phyloP scores from a whole-genome alignment of 176 grass and related monocot species.

The Oryza nivara region DNA sequence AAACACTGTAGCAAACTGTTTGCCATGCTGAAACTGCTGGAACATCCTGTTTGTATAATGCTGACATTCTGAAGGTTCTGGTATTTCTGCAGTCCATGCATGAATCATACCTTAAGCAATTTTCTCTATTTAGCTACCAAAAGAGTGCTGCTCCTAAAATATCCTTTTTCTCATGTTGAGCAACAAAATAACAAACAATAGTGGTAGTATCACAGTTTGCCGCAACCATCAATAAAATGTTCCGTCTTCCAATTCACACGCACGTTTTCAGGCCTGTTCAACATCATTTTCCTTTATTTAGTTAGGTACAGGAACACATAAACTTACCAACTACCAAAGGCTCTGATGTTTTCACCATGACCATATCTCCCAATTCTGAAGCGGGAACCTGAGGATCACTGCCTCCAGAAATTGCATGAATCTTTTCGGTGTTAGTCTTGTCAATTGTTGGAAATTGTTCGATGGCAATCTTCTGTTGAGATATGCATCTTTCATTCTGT shows the following conservation, averaged over 20 bases:
- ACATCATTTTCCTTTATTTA: conserved; percentile 6
- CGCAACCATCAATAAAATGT: background rate
- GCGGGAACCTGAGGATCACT: background rate
- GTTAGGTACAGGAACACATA: conserved; percentile 22
- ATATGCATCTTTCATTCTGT: conserved; percentile 27
- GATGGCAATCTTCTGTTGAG: background rate
- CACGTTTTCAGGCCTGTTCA: conserved; percentile 12
- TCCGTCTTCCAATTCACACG: background rate
- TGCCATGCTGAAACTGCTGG: conserved; percentile 28
- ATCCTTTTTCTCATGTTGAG: conserved; percentile 2
- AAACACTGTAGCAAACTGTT: conserved; percentile 17
- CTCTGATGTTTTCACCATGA: background rate
- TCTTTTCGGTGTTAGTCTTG: background rate
- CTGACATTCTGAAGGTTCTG: conserved; percentile 15
- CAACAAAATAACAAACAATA: conserved; percentile 5
- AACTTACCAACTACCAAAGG: conserved; percentile 46
- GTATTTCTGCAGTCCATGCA: background rate
- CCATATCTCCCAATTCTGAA: conserved; percentile 31
- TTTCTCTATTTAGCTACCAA: conserved; percentile 30
- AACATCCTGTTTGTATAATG: conserved; percentile 27
- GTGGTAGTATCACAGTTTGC: background rate
- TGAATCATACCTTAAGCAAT: background rate
- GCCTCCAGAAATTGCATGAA: conserved; percentile 18
- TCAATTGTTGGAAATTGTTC: conserved; percentile 28
- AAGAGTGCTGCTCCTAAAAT: background rate